Conservation (phyloP, 306 rosid species). For the Sicyos baderoa region DNA sequence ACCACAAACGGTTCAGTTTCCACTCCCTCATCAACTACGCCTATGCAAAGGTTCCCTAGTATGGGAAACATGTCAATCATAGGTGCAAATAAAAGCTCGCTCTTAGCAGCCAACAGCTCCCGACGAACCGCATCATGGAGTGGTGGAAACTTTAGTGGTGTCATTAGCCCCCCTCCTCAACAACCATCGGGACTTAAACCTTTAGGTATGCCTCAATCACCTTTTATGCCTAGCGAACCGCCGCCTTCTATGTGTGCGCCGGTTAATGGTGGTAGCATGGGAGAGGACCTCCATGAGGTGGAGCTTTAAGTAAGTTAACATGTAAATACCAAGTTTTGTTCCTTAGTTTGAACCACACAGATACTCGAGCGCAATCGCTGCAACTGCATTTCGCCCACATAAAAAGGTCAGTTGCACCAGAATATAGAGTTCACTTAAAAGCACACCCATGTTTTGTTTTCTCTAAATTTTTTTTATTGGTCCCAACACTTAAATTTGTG, state of each 20-base stretch:
- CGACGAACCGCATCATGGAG: constrained; percentile 84
- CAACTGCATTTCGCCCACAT: constrained; percentile 38
- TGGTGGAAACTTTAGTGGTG: constrained; percentile 51
- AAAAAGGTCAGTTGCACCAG: constrained; percentile 28
- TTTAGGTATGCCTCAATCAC: constrained; percentile 38
- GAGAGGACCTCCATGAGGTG: constrained; percentile 79
- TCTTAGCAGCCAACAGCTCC: constrained; percentile 34
- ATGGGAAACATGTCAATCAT: constrained; percentile 39
- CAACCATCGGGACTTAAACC: constrained; percentile 27
- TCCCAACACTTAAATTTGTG: constrained; percentile 8
- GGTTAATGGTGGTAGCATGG: constrained; percentile 40
- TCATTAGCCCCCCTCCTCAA: constrained; percentile 38
- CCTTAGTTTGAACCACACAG: constrained; percentile 37
- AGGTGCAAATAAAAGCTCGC: constrained; percentile 22
- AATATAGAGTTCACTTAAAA: constrained; percentile 27
- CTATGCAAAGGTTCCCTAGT: constrained; percentile 64
- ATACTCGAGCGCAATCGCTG: constrained; percentile 27
- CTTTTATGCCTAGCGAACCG: constrained; percentile 36
- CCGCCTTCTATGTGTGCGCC: constrained; percentile 30
- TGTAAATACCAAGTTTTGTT: constrained; percentile 80
- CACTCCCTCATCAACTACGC: constrained; percentile 15
- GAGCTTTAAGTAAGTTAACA: constrained; percentile 50
- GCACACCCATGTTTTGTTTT: neutral
- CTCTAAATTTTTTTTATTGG: constrained; percentile 24
- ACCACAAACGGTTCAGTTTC: constrained; percentile 36